phyloP scores from a whole-genome alignment of 371 early-diverging fungal species.

The Mortierella sp. region DNA sequence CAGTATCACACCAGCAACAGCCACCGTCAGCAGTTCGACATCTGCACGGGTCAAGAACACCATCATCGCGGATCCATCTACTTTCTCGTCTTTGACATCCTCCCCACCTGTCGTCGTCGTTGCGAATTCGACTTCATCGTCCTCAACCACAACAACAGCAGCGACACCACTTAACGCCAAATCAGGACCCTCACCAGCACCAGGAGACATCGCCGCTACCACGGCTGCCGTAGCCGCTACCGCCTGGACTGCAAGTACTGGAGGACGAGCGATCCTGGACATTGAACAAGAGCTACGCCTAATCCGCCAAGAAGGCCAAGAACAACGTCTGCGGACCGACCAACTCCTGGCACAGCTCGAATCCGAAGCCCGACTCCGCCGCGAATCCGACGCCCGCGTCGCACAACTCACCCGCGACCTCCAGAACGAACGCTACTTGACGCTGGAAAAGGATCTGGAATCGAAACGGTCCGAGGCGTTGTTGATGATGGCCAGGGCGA shows the following conservation, averaged over 20 bases:
- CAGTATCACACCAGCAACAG: no score
- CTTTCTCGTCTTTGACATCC: no score
- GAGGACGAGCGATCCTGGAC: neutral
- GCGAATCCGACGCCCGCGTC: conserved; percentile 17
- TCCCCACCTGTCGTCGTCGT: no score
- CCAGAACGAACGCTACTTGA: neutral
- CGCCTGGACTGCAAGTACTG: no score
- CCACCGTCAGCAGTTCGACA: no score
- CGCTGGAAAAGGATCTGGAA: conserved; percentile 25
- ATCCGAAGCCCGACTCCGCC: conserved; percentile 24
- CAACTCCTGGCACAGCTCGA: conserved; percentile 20
- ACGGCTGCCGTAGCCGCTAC: no score
- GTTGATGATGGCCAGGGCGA: conserved; percentile 36
- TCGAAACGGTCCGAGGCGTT: conserved; percentile 23
- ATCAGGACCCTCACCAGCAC: neutral
- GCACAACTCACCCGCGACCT: conserved; percentile 8
- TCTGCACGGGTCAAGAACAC: no score
- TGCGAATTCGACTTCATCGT: no score
- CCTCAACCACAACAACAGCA: neutral
- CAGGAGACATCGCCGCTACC: neutral
- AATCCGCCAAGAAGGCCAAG: conserved; percentile 16
- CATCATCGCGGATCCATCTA: no score
- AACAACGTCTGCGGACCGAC: conserved; percentile 22
- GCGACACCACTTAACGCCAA: neutral
- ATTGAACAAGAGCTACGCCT: conserved; percentile 15